Percentiles rank a stretch among this genome's conserved stretches.
Conservation (phyloP, 768 basidiomycete genomes). For the Tricholoma furcatifolium region DNA sequence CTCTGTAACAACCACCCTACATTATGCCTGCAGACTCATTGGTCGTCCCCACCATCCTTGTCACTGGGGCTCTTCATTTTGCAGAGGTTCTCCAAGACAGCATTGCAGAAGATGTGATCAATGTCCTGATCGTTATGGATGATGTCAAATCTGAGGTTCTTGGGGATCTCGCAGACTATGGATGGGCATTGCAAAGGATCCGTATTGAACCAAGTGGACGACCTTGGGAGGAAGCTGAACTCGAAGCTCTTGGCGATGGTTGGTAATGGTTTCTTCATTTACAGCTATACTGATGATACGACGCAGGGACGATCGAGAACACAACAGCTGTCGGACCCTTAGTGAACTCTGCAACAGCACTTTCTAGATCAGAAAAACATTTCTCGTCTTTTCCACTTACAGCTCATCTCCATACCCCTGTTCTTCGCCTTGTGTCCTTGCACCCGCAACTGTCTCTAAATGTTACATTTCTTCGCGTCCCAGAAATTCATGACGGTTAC, state of each 20-base stretch:
- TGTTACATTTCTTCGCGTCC: slow-evolving; percentile 63
- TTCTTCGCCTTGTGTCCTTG: slow-evolving; percentile 69
- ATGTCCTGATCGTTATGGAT: slow-evolving; percentile 43
- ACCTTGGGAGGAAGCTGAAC: slow-evolving; percentile 70
- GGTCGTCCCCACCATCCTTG: slow-evolving; percentile 59
- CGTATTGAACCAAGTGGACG: slow-evolving; percentile 57
- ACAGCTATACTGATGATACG: neutral
- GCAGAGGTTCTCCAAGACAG: slow-evolving; percentile 53
- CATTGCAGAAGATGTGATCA: slow-evolving; percentile 59
- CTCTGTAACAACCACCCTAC: neutral
- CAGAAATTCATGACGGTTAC: slow-evolving; percentile 76
- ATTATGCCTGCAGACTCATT: slow-evolving; percentile 42
- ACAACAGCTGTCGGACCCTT: slow-evolving; percentile 50
- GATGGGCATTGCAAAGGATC: slow-evolving; percentile 72
- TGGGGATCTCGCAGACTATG: slow-evolving; percentile 52
- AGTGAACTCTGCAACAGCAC: slow-evolving; percentile 38
- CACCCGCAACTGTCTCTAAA: slow-evolving; percentile 56
- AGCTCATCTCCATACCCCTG: slow-evolving; percentile 62
- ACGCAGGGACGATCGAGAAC: slow-evolving; percentile 49
- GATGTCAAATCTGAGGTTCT: slow-evolving; percentile 55
- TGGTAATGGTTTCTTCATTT: neutral
- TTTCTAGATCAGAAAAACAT: slow-evolving; percentile 39
- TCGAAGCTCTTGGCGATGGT: slow-evolving; percentile 68
- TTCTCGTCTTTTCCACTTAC: slow-evolving; percentile 74
- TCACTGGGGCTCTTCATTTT: slow-evolving; percentile 61